Conservation (phyloP, 345 rosid genomes). For the Erucastrum elatum region DNA sequence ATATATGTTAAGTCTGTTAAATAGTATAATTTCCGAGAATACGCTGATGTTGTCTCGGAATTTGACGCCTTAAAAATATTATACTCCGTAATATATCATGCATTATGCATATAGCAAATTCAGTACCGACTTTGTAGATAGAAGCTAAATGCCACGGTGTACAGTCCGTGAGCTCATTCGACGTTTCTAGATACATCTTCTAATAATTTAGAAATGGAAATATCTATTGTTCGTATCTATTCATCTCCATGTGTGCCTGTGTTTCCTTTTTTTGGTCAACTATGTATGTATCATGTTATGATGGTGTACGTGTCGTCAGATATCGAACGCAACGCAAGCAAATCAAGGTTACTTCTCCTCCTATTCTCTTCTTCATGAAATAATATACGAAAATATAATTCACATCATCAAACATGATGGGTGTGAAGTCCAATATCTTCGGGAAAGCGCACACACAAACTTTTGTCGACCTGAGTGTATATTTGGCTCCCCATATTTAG, state of each 20-base stretch:
- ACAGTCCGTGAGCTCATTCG: slow-evolving; percentile 6
- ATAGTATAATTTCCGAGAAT: neutral
- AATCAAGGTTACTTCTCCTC: neutral
- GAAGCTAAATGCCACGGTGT: slow-evolving; percentile 25
- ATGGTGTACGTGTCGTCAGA: neutral
- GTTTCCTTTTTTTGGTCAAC: neutral
- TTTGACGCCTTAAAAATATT: neutral
- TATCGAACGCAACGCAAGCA: neutral
- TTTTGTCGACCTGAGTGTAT: neutral
- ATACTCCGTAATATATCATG: neutral
- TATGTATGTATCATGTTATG: neutral
- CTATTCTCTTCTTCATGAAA: neutral
- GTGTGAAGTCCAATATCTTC: neutral
- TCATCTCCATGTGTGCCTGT: neutral
- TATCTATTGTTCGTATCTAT: neutral
- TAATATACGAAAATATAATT: neutral
- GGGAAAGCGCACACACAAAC: neutral
- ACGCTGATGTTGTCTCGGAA: slow-evolving; percentile 16
- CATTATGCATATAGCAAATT: neutral
- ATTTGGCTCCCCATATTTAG: neutral
- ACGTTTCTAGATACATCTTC: slow-evolving; percentile 20
- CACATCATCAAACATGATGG: neutral
- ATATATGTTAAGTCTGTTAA: too few relatives aligned
- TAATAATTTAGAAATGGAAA: neutral
- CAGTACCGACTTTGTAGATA: slow-evolving; percentile 20